A percentile compares a stretch with the other conserved stretches of the same genome.
Conservation (phyloP, 495 filamentous ascomycete genomes). For the Neurospora sp. region DNA sequence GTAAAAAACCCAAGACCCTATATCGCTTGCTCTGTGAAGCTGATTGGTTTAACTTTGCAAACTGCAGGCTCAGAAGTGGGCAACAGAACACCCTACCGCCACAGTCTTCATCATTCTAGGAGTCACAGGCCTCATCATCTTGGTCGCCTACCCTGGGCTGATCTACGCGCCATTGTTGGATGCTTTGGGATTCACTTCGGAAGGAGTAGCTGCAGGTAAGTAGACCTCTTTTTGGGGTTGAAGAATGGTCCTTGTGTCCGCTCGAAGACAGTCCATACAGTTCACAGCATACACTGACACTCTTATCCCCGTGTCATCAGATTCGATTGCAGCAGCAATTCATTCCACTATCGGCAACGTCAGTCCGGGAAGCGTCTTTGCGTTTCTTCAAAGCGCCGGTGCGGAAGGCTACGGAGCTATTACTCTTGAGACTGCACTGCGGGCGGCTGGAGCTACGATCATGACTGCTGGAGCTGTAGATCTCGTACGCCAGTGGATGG, state of each 20-base stretch:
- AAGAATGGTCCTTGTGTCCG: not conserved
- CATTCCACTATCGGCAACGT: not conserved
- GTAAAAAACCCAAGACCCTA: not conserved
- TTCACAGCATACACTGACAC: not conserved
- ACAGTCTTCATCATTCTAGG: not conserved
- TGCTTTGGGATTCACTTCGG: not conserved
- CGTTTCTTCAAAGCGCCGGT: not conserved
- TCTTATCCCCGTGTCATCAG: not conserved
- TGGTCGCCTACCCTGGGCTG: not conserved
- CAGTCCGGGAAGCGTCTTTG: not conserved
- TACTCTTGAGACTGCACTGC: not conserved
- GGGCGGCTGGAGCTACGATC: not conserved
- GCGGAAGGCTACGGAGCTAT: not conserved
- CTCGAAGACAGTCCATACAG: not conserved
- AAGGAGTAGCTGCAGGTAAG: not conserved
- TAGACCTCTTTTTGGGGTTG: not conserved
- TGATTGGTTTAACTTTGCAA: not conserved
- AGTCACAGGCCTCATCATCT: not conserved
- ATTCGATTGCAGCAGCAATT: not conserved
- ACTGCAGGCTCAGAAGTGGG: not conserved
- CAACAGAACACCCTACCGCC: not conserved
- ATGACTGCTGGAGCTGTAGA: not conserved
- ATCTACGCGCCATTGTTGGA: not conserved
- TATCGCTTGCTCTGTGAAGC: not conserved
- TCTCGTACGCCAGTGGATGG: not conserved